Evolutionary conservation across 108 stramenopile species (phyloP).

Genomic region (Mediolabrus comicus): DNA sequence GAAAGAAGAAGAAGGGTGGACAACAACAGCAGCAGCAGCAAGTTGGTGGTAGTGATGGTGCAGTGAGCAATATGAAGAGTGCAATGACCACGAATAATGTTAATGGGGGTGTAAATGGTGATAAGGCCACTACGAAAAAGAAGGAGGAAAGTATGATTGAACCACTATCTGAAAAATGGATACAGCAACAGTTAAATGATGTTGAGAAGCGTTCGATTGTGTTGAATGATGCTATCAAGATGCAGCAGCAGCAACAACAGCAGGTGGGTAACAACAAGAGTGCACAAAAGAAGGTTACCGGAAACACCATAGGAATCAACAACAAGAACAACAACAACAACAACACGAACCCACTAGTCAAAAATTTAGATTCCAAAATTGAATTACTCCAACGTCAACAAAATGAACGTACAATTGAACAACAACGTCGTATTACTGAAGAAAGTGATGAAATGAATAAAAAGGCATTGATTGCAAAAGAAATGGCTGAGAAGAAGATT

Average conservation of each 20-base stretch:
- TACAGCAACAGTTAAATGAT: background rate
- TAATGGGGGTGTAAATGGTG: background rate
- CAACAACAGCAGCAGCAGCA: background rate
- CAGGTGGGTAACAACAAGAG: background rate
- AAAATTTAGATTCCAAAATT: conserved; percentile 4
- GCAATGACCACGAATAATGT: background rate
- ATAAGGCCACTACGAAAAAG: background rate
- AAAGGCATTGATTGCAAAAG: background rate
- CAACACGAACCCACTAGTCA: background rate
- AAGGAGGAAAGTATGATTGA: background rate
- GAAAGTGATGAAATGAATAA: background rate
- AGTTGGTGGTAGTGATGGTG: too few species aligned
- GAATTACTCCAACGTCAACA: background rate
- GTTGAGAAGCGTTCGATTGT: background rate
- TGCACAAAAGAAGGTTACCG: background rate
- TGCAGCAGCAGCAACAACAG: background rate
- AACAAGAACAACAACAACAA: background rate
- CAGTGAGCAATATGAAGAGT: background rate
- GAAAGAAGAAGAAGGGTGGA: background rate
- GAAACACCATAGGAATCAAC: background rate
- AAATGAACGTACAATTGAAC: background rate
- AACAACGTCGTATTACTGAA: background rate
- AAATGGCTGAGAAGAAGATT: background rate
- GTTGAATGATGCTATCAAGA: conserved; percentile 1
- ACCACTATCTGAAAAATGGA: background rate